phyloP scores from a whole-genome alignment of 1,284 basidiomycete species.

The Apiotrichum domesticum region DNA sequence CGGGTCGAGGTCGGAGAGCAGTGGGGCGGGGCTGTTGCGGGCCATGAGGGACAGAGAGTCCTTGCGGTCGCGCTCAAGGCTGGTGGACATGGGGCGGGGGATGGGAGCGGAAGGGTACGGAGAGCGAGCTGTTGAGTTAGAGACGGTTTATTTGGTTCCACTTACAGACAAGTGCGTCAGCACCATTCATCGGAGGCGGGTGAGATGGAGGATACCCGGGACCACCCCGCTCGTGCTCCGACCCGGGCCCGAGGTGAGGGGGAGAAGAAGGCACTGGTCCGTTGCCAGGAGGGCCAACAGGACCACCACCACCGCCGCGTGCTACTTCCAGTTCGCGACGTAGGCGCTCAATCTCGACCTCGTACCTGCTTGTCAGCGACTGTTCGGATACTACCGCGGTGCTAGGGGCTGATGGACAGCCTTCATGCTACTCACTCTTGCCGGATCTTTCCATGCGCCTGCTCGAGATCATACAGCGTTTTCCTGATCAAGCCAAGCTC shows the following conservation, averaged over 20 bases:
- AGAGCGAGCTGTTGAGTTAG: constrained; percentile 10
- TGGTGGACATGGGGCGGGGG: constrained; percentile 35
- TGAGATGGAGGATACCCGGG: constrained; percentile 19
- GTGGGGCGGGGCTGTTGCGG: constrained; percentile 25
- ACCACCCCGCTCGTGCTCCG: constrained; percentile 9
- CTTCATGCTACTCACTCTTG: constrained; percentile 49
- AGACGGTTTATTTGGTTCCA: background rate
- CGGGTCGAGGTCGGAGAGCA: constrained; percentile 50
- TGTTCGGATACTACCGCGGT: background rate
- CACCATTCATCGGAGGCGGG: constrained; percentile 31
- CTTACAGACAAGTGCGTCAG: constrained; percentile 10
- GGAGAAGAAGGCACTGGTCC: constrained; percentile 12
- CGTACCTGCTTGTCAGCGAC: constrained; percentile 51
- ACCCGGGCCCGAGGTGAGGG: constrained; percentile 21
- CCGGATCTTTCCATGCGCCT: constrained; percentile 63
- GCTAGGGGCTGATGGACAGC: background rate
- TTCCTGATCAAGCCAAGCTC: constrained; percentile 68
- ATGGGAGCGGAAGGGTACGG: constrained; percentile 13
- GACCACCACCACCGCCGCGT: constrained; percentile 19
- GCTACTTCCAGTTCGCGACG: constrained; percentile 57
- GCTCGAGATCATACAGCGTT: constrained; percentile 70
- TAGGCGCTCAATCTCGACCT: constrained; percentile 64
- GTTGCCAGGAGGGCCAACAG: constrained; percentile 23
- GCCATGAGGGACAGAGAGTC: constrained; percentile 16
- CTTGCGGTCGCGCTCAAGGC: constrained; percentile 39